Evolutionary conservation across 257 asterid genomes (phyloP).

Genomic region (Perilla frutescens): DNA sequence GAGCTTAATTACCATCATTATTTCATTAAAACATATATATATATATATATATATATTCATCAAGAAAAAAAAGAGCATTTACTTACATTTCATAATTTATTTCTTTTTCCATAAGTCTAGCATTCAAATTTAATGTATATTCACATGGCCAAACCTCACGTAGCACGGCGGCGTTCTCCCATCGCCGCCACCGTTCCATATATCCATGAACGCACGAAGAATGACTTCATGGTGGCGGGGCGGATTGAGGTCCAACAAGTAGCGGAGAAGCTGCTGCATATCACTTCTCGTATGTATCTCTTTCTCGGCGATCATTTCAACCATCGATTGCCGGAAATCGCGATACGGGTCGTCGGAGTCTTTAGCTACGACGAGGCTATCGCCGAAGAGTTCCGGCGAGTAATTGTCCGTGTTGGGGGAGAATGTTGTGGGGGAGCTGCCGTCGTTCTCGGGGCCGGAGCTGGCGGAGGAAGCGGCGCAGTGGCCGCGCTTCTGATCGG

Average conservation of each 20-base stretch:
- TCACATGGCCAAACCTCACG: too few relatives aligned
- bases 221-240: slow-evolving; percentile 60
- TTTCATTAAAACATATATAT: too few relatives aligned
- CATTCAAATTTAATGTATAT: too few relatives aligned
- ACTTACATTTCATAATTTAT: too few relatives aligned
- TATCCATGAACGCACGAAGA: slow-evolving; percentile 64
- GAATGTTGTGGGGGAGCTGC: slow-evolving; percentile 39
- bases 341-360: slow-evolving; percentile 68
- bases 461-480: slow-evolving; percentile 40
- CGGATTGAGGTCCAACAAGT: slow-evolving; percentile 63
- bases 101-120: too few relatives aligned
- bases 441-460: slow-evolving; percentile 34
- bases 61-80: too few relatives aligned
- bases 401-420: slow-evolving; percentile 33
- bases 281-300: slow-evolving; percentile 55
- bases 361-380: slow-evolving; percentile 62
- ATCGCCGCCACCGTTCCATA: slow-evolving; percentile 47
- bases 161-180: background rate
- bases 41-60: too few relatives aligned
- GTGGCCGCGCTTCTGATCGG: background rate
- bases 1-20: too few relatives aligned
- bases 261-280: slow-evolving; percentile 67
- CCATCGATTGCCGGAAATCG: slow-evolving; percentile 75
- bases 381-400: slow-evolving; percentile 32
- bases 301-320: slow-evolving; percentile 68